Evolutionary conservation across 345 rosid species (phyloP).

Genomic region (Pugionium dolabratum): DNA sequence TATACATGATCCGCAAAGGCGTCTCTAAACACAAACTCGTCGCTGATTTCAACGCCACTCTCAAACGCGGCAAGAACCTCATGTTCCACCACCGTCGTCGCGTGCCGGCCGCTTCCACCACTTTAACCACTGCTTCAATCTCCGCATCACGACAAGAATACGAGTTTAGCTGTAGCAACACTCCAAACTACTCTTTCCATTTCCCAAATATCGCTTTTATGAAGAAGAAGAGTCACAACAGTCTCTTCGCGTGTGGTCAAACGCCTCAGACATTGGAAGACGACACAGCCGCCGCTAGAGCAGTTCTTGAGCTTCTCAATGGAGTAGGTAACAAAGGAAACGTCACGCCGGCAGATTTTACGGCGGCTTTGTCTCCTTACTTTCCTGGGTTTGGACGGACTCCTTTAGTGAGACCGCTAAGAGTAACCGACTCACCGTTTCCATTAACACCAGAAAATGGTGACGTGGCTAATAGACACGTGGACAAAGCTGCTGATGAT

Average conservation of each 20-base stretch:
- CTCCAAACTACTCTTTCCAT: slow-evolving; percentile 65
- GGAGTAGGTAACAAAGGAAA: slow-evolving; percentile 38
- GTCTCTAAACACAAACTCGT: slow-evolving; percentile 60
- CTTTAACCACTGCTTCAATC: slow-evolving; percentile 38
- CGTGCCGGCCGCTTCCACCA: slow-evolving; percentile 22
- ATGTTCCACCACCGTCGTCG: slow-evolving; percentile 54
- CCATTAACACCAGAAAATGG: slow-evolving; percentile 58
- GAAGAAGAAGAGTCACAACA: slow-evolving; percentile 44
- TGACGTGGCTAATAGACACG: slow-evolving; percentile 53
- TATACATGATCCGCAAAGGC: slow-evolving; percentile 77
- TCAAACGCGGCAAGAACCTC: slow-evolving; percentile 82
- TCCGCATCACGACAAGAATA: slow-evolving; percentile 53
- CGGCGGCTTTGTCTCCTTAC: slow-evolving; percentile 70
- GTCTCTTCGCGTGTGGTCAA: slow-evolving; percentile 63
- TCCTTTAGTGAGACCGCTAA: slow-evolving; percentile 72
- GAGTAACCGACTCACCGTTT: slow-evolving; percentile 95
- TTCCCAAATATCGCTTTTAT: slow-evolving; percentile 42
- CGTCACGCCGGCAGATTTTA: slow-evolving; percentile 44
- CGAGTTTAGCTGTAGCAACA: slow-evolving; percentile 96
- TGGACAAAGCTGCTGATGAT: slow-evolving; percentile 80
- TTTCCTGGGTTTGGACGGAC: slow-evolving; percentile 83
- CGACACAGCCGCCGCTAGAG: slow-evolving; percentile 51
- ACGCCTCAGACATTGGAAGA: slow-evolving; percentile 63
- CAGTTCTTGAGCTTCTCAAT: slow-evolving; percentile 62
- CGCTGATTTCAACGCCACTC: slow-evolving; percentile 69